Base-by-base conservation (phyloP, 805 yeast species). In the Barnettozyma sp. region DNA sequence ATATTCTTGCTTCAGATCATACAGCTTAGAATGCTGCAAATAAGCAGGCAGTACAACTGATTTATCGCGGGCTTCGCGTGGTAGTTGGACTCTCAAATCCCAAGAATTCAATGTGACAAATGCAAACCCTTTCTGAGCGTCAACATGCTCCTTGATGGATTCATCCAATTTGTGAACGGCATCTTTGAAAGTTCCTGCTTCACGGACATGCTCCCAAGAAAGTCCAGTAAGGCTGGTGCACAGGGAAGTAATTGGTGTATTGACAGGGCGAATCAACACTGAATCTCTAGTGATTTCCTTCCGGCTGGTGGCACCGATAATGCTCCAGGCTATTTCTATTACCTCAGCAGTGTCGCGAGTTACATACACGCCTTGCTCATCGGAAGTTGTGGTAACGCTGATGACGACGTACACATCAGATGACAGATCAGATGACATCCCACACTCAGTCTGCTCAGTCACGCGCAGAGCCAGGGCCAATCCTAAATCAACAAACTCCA, bases 51-150 rank as follows among this genome's bases (percentile, higher is more conserved):
- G 66, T 5, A 67, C 70, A 39, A 82, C 77, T 9, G 74, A 70
- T 53, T 81, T 76, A 52, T 84, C 94, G 26, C 85, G 66, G 7
- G 94, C 84, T 55, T 86, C 94, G 32, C 94, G 69, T 10, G 82
- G 81, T 23, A 88, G 60, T 50, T 79, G 81, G 32, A 88, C 88
- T 41, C 87, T 69, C 32, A 87, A 62, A 49, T 79, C 79, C 79
- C 81, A 77, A 9, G 80, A 67, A 50, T 76, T 75, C 42, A 75
- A 64, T 1, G 86, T 70, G 33, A 86, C 78, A 46, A 86, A 73
- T 4, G 77, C 65, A 54, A 83, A 79, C 26, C 76, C 78, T 33
- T 63, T 62, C 25, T 63, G 56, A 22, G 63, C 47, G 10, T 67
- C 54, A 22, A 73, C 52, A 31, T 62, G 53, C 30, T 65, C 63